Conservation (phyloP, 345 rosid genomes). For the Camelina hispida region DNA sequence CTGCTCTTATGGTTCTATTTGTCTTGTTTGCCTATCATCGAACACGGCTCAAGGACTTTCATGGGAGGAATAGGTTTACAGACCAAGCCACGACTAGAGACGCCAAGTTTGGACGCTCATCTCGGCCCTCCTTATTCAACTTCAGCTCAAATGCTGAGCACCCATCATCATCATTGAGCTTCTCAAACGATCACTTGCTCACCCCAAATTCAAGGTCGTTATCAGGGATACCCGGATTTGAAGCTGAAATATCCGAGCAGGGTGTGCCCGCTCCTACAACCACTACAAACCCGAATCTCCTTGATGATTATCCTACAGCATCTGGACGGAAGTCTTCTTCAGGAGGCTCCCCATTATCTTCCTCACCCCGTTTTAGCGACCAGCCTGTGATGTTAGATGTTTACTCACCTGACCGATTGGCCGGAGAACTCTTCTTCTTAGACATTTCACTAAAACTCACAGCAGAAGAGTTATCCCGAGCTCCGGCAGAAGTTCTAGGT, state of each 20-base stretch:
- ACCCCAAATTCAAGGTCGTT: constrained; percentile 81
- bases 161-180: constrained; percentile 70
- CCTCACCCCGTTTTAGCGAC: constrained; percentile 79
- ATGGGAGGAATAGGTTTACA: constrained; percentile 56
- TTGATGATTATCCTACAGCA: constrained; percentile 59
- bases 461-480: constrained; percentile 90
- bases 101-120: constrained; percentile 61
- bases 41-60: constrained; percentile 64
- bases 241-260: constrained; percentile 68
- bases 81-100: constrained; percentile 55
- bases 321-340: constrained; percentile 81
- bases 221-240: constrained; percentile 62
- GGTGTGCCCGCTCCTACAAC: constrained; percentile 46
- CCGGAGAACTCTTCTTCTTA: constrained; percentile 85
- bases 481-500: constrained; percentile 99
- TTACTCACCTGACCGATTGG: constrained; percentile 92
- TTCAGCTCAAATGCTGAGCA: constrained; percentile 63
- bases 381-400: constrained; percentile 79
- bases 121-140: constrained; percentile 69
- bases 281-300: constrained; percentile 57
- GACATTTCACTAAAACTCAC: constrained; percentile 77
- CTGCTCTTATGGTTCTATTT: constrained; percentile 65
- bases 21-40: constrained; percentile 75
- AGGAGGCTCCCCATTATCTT: constrained; percentile 69
- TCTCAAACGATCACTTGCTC: constrained; percentile 91